Percentiles rank a stretch among this genome's conserved stretches.
Conservation (phyloP, 345 rosid species). For the Eucalyptus erythrocorys region DNA sequence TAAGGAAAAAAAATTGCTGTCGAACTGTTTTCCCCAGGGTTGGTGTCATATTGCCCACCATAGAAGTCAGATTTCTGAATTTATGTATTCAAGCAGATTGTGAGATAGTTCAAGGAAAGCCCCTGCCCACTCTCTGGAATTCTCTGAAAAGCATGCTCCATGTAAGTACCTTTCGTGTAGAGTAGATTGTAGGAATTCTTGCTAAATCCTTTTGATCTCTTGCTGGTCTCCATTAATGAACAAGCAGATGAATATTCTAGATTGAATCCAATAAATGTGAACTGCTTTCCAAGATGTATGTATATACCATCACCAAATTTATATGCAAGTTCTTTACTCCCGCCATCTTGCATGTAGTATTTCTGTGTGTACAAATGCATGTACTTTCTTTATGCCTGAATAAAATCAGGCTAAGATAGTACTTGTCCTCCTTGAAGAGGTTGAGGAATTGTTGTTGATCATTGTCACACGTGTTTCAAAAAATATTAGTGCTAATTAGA, state of each 20-base stretch:
- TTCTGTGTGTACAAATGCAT: neutral
- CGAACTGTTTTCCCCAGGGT: conserved; percentile 16
- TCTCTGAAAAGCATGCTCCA: conserved; percentile 20
- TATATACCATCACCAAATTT: neutral
- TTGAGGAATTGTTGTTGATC: neutral
- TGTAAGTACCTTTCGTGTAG: conserved; percentile 21
- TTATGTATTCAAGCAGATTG: conserved; percentile 51
- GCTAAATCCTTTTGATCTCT: neutral
- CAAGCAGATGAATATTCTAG: neutral
- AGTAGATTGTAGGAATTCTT: neutral
- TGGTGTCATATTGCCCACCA: conserved; percentile 42
- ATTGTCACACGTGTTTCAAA: neutral
- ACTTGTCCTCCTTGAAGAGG: neutral
- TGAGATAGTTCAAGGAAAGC: conserved; percentile 53
- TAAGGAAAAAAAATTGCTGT: neutral
- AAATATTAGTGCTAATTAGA: neutral
- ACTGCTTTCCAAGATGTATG: neutral
- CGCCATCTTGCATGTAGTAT: neutral
- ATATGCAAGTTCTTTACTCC: neutral
- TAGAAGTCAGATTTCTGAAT: conserved; percentile 54
- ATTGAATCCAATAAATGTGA: neutral
- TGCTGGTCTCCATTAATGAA: neutral
- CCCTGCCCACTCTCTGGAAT: conserved; percentile 80
- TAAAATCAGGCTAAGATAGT: neutral
- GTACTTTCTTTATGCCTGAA: neutral